Evolutionary conservation across 768 basidiomycete genomes (phyloP).

Genomic region (Leccinum longicurvipes): DNA sequence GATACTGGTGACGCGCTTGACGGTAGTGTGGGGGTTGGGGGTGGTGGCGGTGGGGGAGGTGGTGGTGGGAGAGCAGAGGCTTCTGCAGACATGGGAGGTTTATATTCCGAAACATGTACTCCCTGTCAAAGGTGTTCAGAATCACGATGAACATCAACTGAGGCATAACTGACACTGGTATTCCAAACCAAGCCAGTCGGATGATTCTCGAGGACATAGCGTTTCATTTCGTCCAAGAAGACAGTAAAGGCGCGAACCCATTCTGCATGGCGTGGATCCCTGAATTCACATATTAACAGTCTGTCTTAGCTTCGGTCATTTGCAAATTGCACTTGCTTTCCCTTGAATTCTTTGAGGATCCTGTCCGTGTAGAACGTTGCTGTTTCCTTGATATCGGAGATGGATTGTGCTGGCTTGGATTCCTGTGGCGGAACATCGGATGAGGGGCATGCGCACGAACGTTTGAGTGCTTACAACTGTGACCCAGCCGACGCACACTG

Average conservation of each 20-base stretch:
- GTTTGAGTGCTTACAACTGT: slow-evolving; percentile 54
- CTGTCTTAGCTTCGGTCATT: background rate
- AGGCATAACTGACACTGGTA: slow-evolving; percentile 49
- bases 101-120: slow-evolving; percentile 53
- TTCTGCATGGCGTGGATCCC: slow-evolving; percentile 82
- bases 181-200: slow-evolving; percentile 91
- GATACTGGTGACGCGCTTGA: slow-evolving; percentile 38
- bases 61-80: slow-evolving; percentile 35
- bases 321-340: slow-evolving; percentile 56
- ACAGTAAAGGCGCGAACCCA: slow-evolving; percentile 77
- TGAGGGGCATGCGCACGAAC: background rate
- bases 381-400: slow-evolving; percentile 83
- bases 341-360: slow-evolving; percentile 89
- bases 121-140: slow-evolving; percentile 41
- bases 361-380: slow-evolving; percentile 86
- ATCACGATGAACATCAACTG: background rate
- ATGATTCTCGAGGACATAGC: slow-evolving; percentile 83
- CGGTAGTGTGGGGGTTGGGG: slow-evolving; percentile 49
- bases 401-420: slow-evolving; percentile 75
- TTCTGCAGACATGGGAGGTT: slow-evolving; percentile 32
- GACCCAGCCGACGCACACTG: slow-evolving; percentile 84
- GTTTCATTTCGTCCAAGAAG: slow-evolving; percentile 73
- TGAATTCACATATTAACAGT: slow-evolving; percentile 31
- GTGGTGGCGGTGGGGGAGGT: slow-evolving; percentile 57
- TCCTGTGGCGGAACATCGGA: slow-evolving; percentile 34